Percentiles rank a stretch among this genome's conserved stretches.
Evolutionary conservation across 805 yeast species (phyloP).

Genomic region (Lachancea waltii): DNA sequence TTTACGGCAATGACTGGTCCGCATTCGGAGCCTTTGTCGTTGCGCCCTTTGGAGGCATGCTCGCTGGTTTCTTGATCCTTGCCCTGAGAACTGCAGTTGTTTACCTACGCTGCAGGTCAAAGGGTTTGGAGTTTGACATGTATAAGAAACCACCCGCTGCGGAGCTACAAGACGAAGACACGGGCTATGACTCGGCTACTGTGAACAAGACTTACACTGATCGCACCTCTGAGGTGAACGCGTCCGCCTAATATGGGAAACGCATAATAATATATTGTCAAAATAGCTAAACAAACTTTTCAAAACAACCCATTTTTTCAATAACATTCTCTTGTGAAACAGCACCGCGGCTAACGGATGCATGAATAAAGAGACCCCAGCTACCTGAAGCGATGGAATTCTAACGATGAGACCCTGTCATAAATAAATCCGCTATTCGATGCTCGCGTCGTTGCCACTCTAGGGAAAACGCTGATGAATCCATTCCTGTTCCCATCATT

Average conservation of each 20-base stretch:
- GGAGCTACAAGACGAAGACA: not conserved
- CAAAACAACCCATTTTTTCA: too few species aligned
- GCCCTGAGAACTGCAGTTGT: conserved; percentile 36
- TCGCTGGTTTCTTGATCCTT: conserved; percentile 48
- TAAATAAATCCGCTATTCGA: too few species aligned
- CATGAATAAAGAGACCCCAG: too few species aligned
- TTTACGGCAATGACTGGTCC: conserved; percentile 78
- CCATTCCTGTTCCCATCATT: too few species aligned
- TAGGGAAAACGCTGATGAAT: too few species aligned
- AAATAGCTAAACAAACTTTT: too few species aligned
- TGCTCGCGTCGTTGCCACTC: too few species aligned
- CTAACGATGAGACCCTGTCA: too few species aligned
- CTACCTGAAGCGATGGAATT: too few species aligned
- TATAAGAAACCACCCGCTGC: not conserved
- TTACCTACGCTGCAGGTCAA: conserved; percentile 5
- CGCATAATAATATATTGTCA: too few species aligned
- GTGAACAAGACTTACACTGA: not conserved
- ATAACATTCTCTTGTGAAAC: too few species aligned
- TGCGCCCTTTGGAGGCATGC: conserved; percentile 76
- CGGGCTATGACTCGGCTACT: not conserved
- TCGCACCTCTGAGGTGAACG: conserved; percentile 2
- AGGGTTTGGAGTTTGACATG: conserved; percentile 3
- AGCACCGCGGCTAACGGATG: too few species aligned
- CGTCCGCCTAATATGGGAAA: not conserved
- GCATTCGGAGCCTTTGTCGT: conserved; percentile 91